These are phyloP conservation scores for Colletotrichum horii DNA, from an alignment of 2,329 filamentous ascomycete species.

Conservation along the genomic window DNA sequence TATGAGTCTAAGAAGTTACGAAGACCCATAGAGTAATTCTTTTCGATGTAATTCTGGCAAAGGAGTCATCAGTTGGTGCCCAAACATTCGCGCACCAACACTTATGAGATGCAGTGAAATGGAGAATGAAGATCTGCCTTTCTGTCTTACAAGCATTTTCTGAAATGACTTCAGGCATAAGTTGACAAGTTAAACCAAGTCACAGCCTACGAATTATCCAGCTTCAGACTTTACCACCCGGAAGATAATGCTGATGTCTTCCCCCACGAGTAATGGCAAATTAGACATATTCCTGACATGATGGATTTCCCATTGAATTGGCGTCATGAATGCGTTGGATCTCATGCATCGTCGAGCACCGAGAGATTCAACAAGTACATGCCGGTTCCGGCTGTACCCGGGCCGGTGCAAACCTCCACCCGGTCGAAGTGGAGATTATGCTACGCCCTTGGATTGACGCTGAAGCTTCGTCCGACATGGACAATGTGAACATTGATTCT, in stretches of 20 bases:
- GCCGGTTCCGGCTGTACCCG: background rate
- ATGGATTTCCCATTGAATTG: too few relatives aligned
- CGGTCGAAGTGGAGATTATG: background rate
- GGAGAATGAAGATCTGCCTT: background rate
- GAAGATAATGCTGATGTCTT: background rate
- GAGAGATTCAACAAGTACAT: background rate
- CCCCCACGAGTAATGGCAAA: background rate
- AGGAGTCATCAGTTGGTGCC: too few relatives aligned
- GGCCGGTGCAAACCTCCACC: background rate
- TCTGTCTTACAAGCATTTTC: background rate
- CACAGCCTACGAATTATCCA: background rate
- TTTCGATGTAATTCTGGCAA: too few relatives aligned
- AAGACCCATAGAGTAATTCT: too few relatives aligned
- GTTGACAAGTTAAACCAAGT: background rate
- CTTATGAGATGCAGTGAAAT: fast-evolving
- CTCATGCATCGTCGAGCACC: background rate
- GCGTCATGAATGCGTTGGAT: background rate
- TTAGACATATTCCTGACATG: too few relatives aligned
- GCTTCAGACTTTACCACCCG: background rate
- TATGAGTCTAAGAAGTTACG: background rate
- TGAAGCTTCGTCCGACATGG: background rate
- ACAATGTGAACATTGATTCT: background rate
- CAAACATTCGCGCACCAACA: too few relatives aligned
- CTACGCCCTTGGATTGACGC: background rate
- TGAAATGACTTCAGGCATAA: background rate